Conservation (phyloP, 495 filamentous ascomycete genomes). For the Penicillium salamii region DNA sequence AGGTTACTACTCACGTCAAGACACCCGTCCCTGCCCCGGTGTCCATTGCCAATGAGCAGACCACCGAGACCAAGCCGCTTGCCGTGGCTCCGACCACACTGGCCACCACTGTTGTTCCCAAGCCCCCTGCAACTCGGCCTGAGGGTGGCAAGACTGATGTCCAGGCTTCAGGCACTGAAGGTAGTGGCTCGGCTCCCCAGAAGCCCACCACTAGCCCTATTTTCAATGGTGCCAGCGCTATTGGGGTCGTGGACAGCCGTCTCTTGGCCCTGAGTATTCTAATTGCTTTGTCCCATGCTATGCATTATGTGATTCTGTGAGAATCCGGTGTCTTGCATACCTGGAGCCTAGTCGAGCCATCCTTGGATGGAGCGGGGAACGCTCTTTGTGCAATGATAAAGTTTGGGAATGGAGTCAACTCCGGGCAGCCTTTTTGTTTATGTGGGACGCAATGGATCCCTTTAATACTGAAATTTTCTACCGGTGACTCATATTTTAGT, state of each 20-base stretch:
- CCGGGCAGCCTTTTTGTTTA: neutral
- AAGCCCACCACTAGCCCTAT: neutral
- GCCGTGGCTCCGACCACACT: neutral
- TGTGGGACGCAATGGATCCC: slow-evolving; percentile 1
- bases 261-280: neutral
- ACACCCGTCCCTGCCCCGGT: neutral
- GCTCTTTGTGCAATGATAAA: too few species aligned
- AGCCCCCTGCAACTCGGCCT: neutral
- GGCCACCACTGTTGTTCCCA: neutral
- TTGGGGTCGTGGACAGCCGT: neutral
- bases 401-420: too few species aligned
- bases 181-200: neutral
- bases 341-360: neutral
- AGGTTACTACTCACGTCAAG: neutral
- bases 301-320: neutral
- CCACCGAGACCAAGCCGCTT: neutral
- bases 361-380: neutral
- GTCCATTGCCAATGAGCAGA: neutral
- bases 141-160: neutral
- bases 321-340: neutral
- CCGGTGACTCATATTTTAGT: slow-evolving; percentile 7
- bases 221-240: slow-evolving; percentile 4
- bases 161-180: neutral
- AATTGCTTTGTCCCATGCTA: neutral
- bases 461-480: slow-evolving; percentile 6